Percentiles rank a stretch among this genome's conserved stretches.
phyloP scores from a whole-genome alignment of 2,329 filamentous ascomycete species.

The Penicillium sp. region DNA sequence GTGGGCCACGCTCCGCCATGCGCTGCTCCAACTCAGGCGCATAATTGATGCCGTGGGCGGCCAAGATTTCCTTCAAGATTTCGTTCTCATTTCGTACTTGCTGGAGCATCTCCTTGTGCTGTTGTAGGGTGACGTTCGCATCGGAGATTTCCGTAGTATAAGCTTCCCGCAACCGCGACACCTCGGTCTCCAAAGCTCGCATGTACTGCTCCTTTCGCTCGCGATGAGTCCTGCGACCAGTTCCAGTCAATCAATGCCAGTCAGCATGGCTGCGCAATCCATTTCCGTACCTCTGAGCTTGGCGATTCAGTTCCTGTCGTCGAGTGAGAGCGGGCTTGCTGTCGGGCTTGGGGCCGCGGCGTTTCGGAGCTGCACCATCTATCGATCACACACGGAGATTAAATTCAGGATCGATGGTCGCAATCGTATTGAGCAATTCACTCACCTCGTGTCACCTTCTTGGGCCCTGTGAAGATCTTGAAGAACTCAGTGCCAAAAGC shows the following conservation, averaged over 20 bases:
- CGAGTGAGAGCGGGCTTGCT: constrained; percentile 92
- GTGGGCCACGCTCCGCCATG: constrained; percentile 36
- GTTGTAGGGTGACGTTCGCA: constrained; percentile 46
- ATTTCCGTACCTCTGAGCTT: constrained; percentile 80
- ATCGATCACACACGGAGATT: constrained; percentile 2
- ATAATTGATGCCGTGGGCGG: constrained; percentile 61
- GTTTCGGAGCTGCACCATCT: constrained; percentile 86
- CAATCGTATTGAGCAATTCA: constrained; percentile 39
- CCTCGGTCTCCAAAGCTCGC: constrained; percentile 88
- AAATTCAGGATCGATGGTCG: constrained; percentile 6
- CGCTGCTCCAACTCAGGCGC: constrained; percentile 52
- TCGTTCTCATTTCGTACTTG: constrained; percentile 79
- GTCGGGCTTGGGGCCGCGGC: constrained; percentile 92
- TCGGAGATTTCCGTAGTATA: constrained; percentile 70
- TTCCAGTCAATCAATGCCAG: constrained; percentile 18
- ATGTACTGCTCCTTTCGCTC: constrained; percentile 97
- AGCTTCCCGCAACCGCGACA: constrained; percentile 79
- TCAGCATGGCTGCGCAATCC: background rate
- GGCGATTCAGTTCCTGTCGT: constrained; percentile 89
- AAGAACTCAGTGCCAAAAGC: constrained; percentile 36
- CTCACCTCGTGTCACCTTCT: constrained; percentile 80
- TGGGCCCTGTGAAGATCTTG: constrained; percentile 65
- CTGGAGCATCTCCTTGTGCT: constrained; percentile 75
- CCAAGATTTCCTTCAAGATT: constrained; percentile 67
- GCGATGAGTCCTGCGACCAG: constrained; percentile 75